Evolutionary conservation across 495 filamentous ascomycete species (phyloP).

Genomic region (Aspergillus haitiensis): DNA sequence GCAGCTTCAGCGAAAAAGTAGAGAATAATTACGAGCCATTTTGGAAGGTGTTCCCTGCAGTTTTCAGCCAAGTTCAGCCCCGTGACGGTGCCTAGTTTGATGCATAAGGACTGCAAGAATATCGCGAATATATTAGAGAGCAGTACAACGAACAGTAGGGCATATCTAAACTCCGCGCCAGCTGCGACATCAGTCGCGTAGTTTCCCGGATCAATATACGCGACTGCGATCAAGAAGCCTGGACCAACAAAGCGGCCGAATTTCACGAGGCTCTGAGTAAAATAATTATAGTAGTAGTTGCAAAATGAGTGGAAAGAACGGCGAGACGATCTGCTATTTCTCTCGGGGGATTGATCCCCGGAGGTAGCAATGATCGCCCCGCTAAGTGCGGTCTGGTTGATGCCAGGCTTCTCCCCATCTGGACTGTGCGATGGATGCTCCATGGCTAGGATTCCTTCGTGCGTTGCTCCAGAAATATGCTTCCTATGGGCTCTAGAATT

Average conservation of each 20-base stretch:
- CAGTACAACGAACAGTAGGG: constrained; percentile 76
- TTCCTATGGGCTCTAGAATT: constrained; percentile 43
- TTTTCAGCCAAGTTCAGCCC: constrained; percentile 79
- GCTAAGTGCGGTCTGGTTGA: constrained; percentile 32
- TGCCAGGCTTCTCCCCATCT: constrained; percentile 28
- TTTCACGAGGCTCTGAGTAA: constrained; percentile 50
- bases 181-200: constrained; percentile 83
- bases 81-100: constrained; percentile 84
- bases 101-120: constrained; percentile 76
- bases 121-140: constrained; percentile 85
- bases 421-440: constrained; percentile 27
- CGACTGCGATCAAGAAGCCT: constrained; percentile 80
- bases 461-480: constrained; percentile 27
- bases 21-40: constrained; percentile 71
- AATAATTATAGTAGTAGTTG: constrained; percentile 20
- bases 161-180: constrained; percentile 63
- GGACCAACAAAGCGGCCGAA: constrained; percentile 81
- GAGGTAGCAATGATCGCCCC: constrained; percentile 39
- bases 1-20: constrained; percentile 77
- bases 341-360: constrained; percentile 37
- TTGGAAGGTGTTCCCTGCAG: constrained; percentile 71
- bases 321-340: constrained; percentile 41
- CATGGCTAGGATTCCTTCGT: constrained; percentile 31
- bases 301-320: constrained; percentile 34
- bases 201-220: constrained; percentile 82